Evolutionary conservation across 768 basidiomycete genomes (phyloP).

Genomic region (Tricholoma matsutake): DNA sequence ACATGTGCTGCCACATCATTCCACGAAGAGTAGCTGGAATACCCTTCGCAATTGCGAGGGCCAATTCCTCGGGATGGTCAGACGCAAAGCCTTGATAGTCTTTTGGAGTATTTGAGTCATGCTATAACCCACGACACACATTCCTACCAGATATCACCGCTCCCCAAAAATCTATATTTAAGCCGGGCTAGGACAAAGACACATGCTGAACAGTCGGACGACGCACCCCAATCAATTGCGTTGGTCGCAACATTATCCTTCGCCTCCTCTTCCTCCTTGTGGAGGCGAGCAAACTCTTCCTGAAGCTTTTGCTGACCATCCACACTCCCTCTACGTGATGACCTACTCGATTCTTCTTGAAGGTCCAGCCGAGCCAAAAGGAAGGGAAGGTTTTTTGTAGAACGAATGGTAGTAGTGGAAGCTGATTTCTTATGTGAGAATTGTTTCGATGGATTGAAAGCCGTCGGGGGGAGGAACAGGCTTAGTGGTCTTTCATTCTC

Average conservation of each 20-base stretch:
- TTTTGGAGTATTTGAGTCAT: constrained; percentile 21
- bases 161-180: constrained; percentile 86
- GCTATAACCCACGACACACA: not conserved
- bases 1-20: constrained; percentile 98
- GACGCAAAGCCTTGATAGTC: constrained; percentile 91
- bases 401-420: constrained; percentile 57
- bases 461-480: constrained; percentile 3
- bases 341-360: constrained; percentile 39
- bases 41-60: constrained; percentile 87
- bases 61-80: constrained; percentile 72
- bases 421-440: constrained; percentile 58
- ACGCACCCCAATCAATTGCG: constrained; percentile 76
- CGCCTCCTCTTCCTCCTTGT: constrained; percentile 51
- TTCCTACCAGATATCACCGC: constrained; percentile 78
- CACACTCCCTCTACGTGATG: constrained; percentile 44
- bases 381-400: constrained; percentile 49
- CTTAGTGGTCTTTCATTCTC: constrained; percentile 5
- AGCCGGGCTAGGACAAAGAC: not conserved
- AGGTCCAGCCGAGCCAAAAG: constrained; percentile 52
- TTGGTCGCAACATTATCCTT: constrained; percentile 34
- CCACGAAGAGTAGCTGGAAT: constrained; percentile 86
- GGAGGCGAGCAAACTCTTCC: constrained; percentile 71
- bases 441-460: constrained; percentile 24
- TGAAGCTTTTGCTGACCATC: constrained; percentile 72
- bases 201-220: not conserved